A percentile compares a stretch with the other conserved stretches of the same genome.
phyloP scores from a whole-genome alignment of 2,329 filamentous ascomycete species.

The Immersiporthe knoxdaviesiana region DNA sequence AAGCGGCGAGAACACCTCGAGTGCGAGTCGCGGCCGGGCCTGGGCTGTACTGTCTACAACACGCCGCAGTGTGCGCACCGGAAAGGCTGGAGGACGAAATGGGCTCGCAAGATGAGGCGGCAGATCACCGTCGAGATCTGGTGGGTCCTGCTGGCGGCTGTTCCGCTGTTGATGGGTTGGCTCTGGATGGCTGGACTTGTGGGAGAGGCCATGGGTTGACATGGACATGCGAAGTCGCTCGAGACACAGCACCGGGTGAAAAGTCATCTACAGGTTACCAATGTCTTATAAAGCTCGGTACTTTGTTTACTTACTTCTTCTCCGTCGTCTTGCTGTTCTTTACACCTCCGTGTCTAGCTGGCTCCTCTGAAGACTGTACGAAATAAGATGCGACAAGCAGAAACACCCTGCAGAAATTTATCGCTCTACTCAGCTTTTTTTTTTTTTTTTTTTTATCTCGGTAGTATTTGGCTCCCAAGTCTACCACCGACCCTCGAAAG shows the following conservation, averaged over 20 bases:
- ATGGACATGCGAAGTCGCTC: not conserved
- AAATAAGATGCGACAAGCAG: not conserved
- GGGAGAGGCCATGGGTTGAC: constrained; percentile 13
- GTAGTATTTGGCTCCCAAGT: not conserved
- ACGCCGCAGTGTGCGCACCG: constrained; percentile 53
- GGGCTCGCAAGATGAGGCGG: constrained; percentile 49
- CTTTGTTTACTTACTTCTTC: not conserved
- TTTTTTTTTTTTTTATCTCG: too few species aligned
- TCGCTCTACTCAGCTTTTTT: not conserved
- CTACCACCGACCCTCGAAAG: not conserved
- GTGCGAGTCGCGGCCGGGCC: constrained; percentile 59
- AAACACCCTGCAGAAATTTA: not conserved
- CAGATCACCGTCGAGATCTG: constrained; percentile 52
- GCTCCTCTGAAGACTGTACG: not conserved
- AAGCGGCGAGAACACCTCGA: constrained; percentile 62
- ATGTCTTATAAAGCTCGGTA: not conserved
- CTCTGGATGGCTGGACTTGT: constrained; percentile 39
- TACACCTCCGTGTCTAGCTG: not conserved
- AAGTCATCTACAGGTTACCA: not conserved
- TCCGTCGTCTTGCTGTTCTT: not conserved
- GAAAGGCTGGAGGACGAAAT: constrained; percentile 48
- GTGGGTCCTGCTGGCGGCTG: constrained; percentile 51
- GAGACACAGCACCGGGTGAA: not conserved
- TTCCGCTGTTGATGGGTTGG: constrained; percentile 47
- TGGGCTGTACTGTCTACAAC: constrained; percentile 59